A percentile compares a stretch with the other conserved stretches of the same genome.
Conservation (phyloP, 805 yeast genomes). For the Kodamaea kakaduensis region DNA sequence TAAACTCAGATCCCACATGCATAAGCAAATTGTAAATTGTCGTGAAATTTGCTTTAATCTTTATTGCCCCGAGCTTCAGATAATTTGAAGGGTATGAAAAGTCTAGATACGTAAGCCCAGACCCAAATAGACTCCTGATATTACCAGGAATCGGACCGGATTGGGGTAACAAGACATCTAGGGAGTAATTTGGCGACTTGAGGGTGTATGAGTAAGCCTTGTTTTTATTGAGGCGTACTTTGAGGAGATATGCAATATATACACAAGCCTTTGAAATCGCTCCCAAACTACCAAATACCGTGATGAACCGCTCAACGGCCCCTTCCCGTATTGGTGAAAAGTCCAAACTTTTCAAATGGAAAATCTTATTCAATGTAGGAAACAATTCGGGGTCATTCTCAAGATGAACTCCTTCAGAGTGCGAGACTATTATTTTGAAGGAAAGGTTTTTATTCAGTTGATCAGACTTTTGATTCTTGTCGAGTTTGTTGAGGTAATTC, state of each 20-base stretch:
- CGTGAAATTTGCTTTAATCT: slow-evolving; percentile 7
- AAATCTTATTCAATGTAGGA: slow-evolving; percentile 17
- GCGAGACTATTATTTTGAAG: slow-evolving; percentile 18
- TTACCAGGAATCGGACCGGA: slow-evolving; percentile 3
- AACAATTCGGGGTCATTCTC: slow-evolving; percentile 13
- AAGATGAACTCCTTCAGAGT: slow-evolving; percentile 26
- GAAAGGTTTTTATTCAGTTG: slow-evolving; percentile 6
- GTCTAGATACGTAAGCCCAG: slow-evolving; percentile 6
- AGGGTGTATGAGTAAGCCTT: slow-evolving; percentile 25
- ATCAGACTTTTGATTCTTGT: slow-evolving; percentile 1
- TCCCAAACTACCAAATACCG: slow-evolving; percentile 25
- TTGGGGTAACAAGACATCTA: slow-evolving; percentile 8
- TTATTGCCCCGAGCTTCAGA: slow-evolving; percentile 5
- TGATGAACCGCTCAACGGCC: slow-evolving; percentile 27
- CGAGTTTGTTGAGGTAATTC: slow-evolving; percentile 19
- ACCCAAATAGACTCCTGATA: neutral
- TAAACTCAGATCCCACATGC: slow-evolving; percentile 6
- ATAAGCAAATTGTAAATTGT: slow-evolving; percentile 7
- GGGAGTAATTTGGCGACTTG: slow-evolving; percentile 28
- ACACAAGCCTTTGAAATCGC: slow-evolving; percentile 22
- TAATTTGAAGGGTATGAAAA: slow-evolving; percentile 4
- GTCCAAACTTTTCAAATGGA: slow-evolving; percentile 18
- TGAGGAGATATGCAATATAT: slow-evolving; percentile 24
- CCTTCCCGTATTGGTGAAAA: slow-evolving; percentile 22
- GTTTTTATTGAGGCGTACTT: slow-evolving; percentile 25